A percentile compares a stretch with the other conserved stretches of the same genome.
Evolutionary conservation across 148 eudicot genomes (phyloP).

Genomic region (Persicaria tinctoria): DNA sequence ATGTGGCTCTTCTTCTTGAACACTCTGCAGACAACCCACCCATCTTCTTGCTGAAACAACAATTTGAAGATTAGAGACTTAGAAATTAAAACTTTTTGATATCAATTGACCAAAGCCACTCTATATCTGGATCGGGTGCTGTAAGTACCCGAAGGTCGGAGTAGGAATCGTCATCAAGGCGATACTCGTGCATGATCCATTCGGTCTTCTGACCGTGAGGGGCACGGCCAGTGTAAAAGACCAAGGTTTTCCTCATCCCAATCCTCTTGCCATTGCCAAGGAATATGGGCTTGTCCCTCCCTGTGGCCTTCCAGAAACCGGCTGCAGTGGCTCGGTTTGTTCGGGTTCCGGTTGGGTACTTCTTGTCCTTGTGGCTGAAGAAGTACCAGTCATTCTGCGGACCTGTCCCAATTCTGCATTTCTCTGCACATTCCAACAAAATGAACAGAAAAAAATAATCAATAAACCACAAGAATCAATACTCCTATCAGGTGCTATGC

Average conservation of each 20-base stretch:
- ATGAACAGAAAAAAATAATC: not conserved
- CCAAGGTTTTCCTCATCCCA: constrained; percentile 88
- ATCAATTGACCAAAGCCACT: no score
- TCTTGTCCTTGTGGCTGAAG: constrained; percentile 75
- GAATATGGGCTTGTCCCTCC: constrained; percentile 77
- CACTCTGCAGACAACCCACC: not conserved
- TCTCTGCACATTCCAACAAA: not conserved
- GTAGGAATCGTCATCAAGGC: constrained; percentile 18
- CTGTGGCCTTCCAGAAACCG: constrained; percentile 97
- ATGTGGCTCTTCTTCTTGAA: not conserved
- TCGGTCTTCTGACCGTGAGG: constrained; percentile 81
- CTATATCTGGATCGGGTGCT: no score
- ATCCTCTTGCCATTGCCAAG: constrained; percentile 46
- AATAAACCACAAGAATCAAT: not conserved
- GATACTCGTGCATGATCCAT: constrained; percentile 98
- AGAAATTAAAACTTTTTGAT: no score
- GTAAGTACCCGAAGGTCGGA: no score
- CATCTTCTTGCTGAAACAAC: not conserved
- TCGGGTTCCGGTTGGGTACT: constrained; percentile 85
- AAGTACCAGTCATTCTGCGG: constrained; percentile 72
- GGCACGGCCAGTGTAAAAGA: constrained; percentile 85
- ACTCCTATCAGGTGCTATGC: not conserved
- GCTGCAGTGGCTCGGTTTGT: constrained; percentile 85
- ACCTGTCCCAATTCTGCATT: not conserved
- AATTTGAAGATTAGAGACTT: not conserved